Percentiles rank a stretch among this genome's conserved stretches.
Evolutionary conservation across 1,284 basidiomycete species (phyloP).

Genomic region (Rhodotorula sp.): DNA sequence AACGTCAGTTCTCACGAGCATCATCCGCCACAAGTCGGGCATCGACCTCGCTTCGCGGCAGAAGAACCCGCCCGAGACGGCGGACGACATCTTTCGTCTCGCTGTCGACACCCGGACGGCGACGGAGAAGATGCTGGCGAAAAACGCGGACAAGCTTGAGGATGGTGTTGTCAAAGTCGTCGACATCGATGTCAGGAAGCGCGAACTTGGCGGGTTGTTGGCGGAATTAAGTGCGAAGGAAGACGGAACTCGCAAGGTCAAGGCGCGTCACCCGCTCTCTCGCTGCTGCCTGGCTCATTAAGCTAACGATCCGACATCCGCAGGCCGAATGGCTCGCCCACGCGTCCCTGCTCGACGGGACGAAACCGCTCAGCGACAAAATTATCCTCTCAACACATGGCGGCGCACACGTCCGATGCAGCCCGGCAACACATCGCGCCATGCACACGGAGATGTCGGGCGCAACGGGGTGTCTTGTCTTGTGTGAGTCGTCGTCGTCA

Average conservation of each 20-base stretch:
- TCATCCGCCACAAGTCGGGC: neutral
- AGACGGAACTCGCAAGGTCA: neutral
- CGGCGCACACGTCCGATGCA: constrained; percentile 9
- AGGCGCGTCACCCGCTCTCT: neutral
- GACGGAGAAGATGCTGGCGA: neutral
- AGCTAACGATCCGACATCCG: neutral
- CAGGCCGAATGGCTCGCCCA: constrained; percentile 35
- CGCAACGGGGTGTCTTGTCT: neutral
- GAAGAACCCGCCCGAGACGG: neutral
- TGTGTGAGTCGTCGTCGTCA: neutral
- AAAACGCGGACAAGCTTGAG: neutral
- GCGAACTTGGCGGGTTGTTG: neutral
- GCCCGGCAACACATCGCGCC: constrained; percentile 1
- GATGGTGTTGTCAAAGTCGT: neutral
- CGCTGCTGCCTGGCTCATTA: neutral
- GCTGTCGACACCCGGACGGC: neutral
- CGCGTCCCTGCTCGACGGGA: constrained; percentile 1
- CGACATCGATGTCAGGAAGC: neutral
- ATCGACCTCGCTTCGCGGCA: neutral
- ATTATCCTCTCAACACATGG: constrained; percentile 4
- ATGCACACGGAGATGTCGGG: neutral
- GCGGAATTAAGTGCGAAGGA: neutral
- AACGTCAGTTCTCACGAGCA: constrained; percentile 1
- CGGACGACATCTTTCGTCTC: neutral
- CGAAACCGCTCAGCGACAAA: neutral